These are phyloP conservation scores for Suhomyces choctaworum DNA, from an alignment of 1,139 yeast genomes.

Conservation along the genomic window DNA sequence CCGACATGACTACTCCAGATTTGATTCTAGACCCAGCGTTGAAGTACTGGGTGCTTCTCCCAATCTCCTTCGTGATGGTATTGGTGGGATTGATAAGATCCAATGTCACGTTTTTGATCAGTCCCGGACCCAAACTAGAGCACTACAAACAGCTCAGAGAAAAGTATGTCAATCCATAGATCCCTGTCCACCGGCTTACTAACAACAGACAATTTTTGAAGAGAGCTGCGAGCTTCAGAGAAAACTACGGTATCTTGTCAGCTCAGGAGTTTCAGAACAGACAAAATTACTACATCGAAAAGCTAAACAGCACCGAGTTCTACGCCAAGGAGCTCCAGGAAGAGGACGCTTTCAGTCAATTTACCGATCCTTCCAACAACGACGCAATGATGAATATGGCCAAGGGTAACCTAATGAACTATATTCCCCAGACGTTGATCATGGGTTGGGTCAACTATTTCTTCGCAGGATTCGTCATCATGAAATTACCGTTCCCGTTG, in stretches of 20 bases:
- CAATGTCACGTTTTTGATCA: conserved; percentile 60
- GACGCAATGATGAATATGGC: conserved; percentile 81
- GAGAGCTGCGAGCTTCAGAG: conserved; percentile 55
- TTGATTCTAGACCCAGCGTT: conserved; percentile 73
- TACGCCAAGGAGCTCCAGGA: conserved; percentile 41
- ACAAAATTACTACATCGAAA: conserved; percentile 43
- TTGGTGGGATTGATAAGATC: conserved; percentile 82
- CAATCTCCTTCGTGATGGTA: conserved; percentile 88
- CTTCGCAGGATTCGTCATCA: conserved; percentile 87
- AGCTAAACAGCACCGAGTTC: conserved; percentile 53
- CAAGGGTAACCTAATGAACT: conserved; percentile 77
- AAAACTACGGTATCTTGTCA: conserved; percentile 49
- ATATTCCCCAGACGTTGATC: conserved; percentile 86
- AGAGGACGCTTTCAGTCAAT: conserved; percentile 56
- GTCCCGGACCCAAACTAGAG: conserved; percentile 58
- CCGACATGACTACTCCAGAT: conserved; percentile 29
- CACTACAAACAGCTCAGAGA: conserved; percentile 59
- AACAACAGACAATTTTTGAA: conserved; percentile 48
- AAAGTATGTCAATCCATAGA: conserved; percentile 35
- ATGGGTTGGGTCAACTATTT: conserved; percentile 97
- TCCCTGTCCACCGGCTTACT: conserved; percentile 3
- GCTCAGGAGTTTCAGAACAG: conserved; percentile 49
- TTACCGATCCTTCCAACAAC: conserved; percentile 67
- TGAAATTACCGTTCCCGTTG: conserved; percentile 60
- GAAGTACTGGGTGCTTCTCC: conserved; percentile 87